Percentiles rank a stretch among this genome's conserved stretches.
Evolutionary conservation across 768 basidiomycete species (phyloP).

Genomic region (Leccinum pellstonianum): DNA sequence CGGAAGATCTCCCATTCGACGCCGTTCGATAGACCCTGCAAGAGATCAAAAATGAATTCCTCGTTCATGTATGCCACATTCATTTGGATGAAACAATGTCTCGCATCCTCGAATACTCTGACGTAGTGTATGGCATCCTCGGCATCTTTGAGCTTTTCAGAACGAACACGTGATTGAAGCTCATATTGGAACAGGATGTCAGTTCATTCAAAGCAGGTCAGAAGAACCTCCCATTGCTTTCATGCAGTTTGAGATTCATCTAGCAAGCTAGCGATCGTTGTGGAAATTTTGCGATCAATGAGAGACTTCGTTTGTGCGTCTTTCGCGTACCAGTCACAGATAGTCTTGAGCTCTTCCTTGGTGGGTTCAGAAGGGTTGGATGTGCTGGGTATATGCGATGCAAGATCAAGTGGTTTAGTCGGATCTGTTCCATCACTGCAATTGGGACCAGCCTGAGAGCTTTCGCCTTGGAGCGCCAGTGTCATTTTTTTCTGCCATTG

Average conservation of each 20-base stretch:
- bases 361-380: background rate
- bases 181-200: background rate
- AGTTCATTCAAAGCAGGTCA: background rate
- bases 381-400: accelerated
- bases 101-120: too few species aligned
- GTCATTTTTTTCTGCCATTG: background rate
- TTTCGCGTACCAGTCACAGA: background rate
- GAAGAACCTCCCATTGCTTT: background rate
- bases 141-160: background rate
- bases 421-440: background rate
- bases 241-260: background rate
- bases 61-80: too few species aligned
- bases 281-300: background rate
- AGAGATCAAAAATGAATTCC: too few species aligned
- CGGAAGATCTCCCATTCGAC: too few species aligned
- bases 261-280: accelerated
- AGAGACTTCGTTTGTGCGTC: background rate
- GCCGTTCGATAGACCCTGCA: too few species aligned
- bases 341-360: background rate
- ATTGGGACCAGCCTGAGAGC: background rate
- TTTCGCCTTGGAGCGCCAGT: background rate
- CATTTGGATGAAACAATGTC: too few species aligned
- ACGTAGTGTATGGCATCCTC: background rate
- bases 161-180: accelerated
- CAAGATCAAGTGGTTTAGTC: background rate